Evolutionary conservation across 306 rosid genomes (phyloP).

Genomic region (Quercus parvula): DNA sequence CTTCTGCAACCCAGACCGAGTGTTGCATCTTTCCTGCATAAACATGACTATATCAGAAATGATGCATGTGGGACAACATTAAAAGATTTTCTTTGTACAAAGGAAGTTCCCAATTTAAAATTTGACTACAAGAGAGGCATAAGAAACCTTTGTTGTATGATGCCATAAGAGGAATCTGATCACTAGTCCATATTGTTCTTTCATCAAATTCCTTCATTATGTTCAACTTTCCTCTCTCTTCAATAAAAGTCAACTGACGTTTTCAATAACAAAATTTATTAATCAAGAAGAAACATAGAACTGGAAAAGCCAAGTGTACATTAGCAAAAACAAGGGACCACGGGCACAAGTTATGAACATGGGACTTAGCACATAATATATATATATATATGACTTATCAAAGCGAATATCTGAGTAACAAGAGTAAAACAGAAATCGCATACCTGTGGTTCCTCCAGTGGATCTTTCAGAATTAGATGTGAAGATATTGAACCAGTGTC

Average conservation of each 20-base stretch:
- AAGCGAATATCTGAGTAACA: slow-evolving; percentile 8
- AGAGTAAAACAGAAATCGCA: slow-evolving; percentile 14
- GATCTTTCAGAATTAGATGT: slow-evolving; percentile 85
- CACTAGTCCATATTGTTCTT: slow-evolving; percentile 97
- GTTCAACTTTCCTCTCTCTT: slow-evolving; percentile 85
- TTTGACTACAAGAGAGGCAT: not conserved
- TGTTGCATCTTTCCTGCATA: slow-evolving; percentile 96
- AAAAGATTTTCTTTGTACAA: not conserved
- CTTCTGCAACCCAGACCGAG: slow-evolving; percentile 89
- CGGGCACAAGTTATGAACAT: not conserved
- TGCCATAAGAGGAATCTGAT: slow-evolving; percentile 87
- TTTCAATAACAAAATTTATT: not conserved
- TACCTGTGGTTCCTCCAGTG: slow-evolving; percentile 77
- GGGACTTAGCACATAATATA: not conserved
- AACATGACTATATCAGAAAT: slow-evolving; percentile 15
- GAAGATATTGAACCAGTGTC: slow-evolving; percentile 59
- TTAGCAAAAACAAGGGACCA: not conserved
- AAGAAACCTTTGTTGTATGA: slow-evolving; percentile 80
- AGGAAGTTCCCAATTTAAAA: not conserved
- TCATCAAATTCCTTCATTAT: slow-evolving; percentile 92
- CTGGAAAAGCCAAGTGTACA: slow-evolving; percentile 10
- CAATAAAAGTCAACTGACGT: slow-evolving; percentile 63
- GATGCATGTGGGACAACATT: not conserved
- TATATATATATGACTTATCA: not conserved
- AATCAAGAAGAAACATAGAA: not conserved